These are phyloP conservation scores for Rhodotorula babjevae DNA, from an alignment of 768 basidiomycete genomes.

Conservation along the genomic window DNA sequence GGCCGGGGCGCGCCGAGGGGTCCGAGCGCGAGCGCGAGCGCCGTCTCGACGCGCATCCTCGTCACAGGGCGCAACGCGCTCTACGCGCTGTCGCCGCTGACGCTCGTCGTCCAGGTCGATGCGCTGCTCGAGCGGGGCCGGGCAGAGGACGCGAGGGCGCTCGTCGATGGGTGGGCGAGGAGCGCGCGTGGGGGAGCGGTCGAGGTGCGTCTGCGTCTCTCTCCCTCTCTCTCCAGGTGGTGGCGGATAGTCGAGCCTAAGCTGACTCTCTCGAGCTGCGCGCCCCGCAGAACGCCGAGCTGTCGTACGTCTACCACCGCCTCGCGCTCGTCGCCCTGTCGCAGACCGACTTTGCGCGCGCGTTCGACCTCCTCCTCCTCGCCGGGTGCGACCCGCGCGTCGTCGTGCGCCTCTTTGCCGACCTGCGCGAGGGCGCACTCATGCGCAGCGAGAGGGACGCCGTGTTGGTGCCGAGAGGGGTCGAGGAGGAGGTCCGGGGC, in stretches of 20 bases:
- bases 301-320: conserved; percentile 29
- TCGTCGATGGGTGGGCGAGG: conserved; percentile 10
- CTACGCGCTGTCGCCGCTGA: conserved; percentile 27
- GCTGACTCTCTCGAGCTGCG: too few species aligned
- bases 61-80: conserved; percentile 30
- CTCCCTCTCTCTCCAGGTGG: not conserved
- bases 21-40: not conserved
- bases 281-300: conserved; percentile 7
- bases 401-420: conserved; percentile 31
- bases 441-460: conserved; percentile 1
- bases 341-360: conserved; percentile 2
- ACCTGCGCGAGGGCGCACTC: conserved; percentile 9
- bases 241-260: too few species aligned
- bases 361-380: conserved; percentile 18
- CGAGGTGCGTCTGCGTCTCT: not conserved
- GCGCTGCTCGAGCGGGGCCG: conserved; percentile 33
- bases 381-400: conserved; percentile 25
- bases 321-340: conserved; percentile 14
- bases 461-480: conserved; percentile 8
- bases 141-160: conserved; percentile 24
- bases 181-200: not conserved
- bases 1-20: not conserved
- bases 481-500: not conserved
- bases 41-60: conserved; percentile 6
- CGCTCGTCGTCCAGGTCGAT: conserved; percentile 37